These are phyloP conservation scores for Rhizodiscina lignyota DNA, from an alignment of 495 filamentous ascomycete genomes.

Conservation along the genomic window DNA sequence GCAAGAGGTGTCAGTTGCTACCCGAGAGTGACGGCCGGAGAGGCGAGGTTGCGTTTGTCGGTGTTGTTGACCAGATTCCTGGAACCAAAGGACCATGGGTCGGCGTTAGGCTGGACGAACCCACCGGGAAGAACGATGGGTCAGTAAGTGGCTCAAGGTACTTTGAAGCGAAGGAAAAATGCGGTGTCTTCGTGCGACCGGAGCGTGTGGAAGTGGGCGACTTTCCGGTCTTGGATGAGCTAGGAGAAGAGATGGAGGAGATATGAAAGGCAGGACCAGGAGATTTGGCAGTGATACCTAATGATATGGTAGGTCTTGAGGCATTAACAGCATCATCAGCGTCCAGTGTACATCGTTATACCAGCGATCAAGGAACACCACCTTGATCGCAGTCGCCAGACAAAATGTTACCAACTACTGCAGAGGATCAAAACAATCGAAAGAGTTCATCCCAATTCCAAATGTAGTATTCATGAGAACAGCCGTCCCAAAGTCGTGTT, in stretches of 20 bases:
- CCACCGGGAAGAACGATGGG: slow-evolving; percentile 80
- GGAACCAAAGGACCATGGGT: slow-evolving; percentile 54
- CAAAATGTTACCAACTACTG: too few relatives aligned
- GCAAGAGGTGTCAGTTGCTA: slow-evolving; percentile 45
- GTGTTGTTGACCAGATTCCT: slow-evolving; percentile 67
- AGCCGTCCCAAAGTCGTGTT: too few relatives aligned
- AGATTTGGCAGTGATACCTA: too few relatives aligned
- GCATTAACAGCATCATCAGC: too few relatives aligned
- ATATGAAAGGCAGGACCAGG: too few relatives aligned
- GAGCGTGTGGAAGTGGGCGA: slow-evolving; percentile 84
- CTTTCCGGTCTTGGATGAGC: slow-evolving; percentile 42
- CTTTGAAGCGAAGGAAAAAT: slow-evolving; percentile 57
- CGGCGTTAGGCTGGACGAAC: slow-evolving; percentile 72
- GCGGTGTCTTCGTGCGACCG: slow-evolving; percentile 63
- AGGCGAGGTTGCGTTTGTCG: slow-evolving; percentile 71
- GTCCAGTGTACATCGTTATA: too few relatives aligned
- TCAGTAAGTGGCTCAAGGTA: slow-evolving; percentile 48
- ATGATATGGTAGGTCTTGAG: too few relatives aligned
- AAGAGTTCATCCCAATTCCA: too few relatives aligned
- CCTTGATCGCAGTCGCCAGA: too few relatives aligned
- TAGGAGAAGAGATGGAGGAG: slow-evolving; percentile 56
- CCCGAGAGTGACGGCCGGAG: slow-evolving; percentile 49
- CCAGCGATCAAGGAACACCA: too few relatives aligned
- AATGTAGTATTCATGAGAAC: too few relatives aligned
- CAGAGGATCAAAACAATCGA: too few relatives aligned